Evolutionary conservation across 352 stramenopile species (phyloP).

Genomic region (Phytophthora boehmeriae): DNA sequence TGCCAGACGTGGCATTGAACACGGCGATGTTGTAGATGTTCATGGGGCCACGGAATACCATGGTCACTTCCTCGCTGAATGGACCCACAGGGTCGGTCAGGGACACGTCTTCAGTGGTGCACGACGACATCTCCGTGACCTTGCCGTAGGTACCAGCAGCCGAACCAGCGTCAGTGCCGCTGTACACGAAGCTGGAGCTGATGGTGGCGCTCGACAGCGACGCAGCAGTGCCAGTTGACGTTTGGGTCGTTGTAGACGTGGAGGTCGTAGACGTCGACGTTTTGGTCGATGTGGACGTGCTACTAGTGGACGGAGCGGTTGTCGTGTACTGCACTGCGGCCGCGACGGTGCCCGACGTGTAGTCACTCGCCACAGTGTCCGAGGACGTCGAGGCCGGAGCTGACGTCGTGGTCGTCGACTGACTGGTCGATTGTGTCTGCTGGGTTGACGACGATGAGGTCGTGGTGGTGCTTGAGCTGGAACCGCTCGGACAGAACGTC

Average conservation of each 20-base stretch:
- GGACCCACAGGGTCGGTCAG: conserved; percentile 46
- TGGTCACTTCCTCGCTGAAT: conserved; percentile 53
- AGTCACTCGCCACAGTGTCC: conserved; percentile 29
- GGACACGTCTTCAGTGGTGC: conserved; percentile 40
- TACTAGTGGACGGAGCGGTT: conserved; percentile 8
- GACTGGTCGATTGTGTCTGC: conserved; percentile 20
- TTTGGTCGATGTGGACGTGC: conserved; percentile 12
- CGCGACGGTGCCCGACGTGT: conserved; percentile 27
- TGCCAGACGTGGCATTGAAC: conserved; percentile 34
- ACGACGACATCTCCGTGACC: conserved; percentile 40
- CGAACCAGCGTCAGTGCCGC: conserved; percentile 37
- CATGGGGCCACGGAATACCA: conserved; percentile 60
- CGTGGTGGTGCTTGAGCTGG: conserved; percentile 11
- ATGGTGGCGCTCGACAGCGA: conserved; percentile 42
- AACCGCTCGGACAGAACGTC: conserved; percentile 48
- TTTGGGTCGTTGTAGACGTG: conserved; percentile 15
- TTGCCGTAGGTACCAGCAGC: conserved; percentile 48
- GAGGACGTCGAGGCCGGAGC: conserved; percentile 7
- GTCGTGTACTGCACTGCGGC: conserved; percentile 9
- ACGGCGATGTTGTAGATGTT: conserved; percentile 64
- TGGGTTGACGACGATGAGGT: conserved; percentile 24
- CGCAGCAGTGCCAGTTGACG: conserved; percentile 21
- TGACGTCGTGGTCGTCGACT: conserved; percentile 21
- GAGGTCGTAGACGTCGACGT: conserved; percentile 17
- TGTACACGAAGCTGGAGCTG: conserved; percentile 48